Evolutionary conservation across 2,329 filamentous ascomycete genomes (phyloP), one percentile per base, ranked within the genome.

Genomic region (Paraconiothyrium brasiliense): DNA sequence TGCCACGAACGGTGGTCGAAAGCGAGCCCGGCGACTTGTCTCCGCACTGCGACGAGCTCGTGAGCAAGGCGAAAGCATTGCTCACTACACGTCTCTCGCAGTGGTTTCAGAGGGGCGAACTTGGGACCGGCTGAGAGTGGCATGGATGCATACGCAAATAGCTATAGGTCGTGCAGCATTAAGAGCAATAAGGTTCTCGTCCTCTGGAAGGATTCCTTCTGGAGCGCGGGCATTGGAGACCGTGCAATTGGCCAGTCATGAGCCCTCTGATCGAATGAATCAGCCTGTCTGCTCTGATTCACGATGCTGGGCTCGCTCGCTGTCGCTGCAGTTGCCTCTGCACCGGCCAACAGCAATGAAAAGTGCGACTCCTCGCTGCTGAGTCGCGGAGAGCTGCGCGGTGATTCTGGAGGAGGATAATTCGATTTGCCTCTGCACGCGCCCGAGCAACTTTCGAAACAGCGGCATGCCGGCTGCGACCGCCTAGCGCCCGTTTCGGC

Each of bases 401-500:
- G 7, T 30, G 27, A 30, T 30, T 43, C 22, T 22, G 22, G 11
- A 43, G 24, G 24, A 20, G 16, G 13, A 24, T n/a, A 11, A 44
- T 39, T 20, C 47, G 20, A 27, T 30, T 48, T 41, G 43, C 46
- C 5, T 8, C 46, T 57, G 55, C 44, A 57, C 44, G 44, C 55
- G 55, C 55, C 46, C 47, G 32, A 22, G 11, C 30, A 30, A 41
- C 34, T 41, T 41, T 49, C 55, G 55, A 57, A 57, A 57, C 55
- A 57, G 47, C 48, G 30, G 39, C 56, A 37, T 44, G 39, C 39
- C 47, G 37, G 37, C 47, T 39, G 52, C 52, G 52, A 55, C 39
- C 56, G 48, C 39, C 56, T 58, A 58, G 56, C 56, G 56, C 56
- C 56, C 56, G 48, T 51, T 58, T 57, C 16, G 32, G 54, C 32